A percentile compares a stretch with the other conserved stretches of the same genome.
These are phyloP conservation scores for Dryas alaskensis DNA, from an alignment of 306 rosid species.

Conservation along the genomic window DNA sequence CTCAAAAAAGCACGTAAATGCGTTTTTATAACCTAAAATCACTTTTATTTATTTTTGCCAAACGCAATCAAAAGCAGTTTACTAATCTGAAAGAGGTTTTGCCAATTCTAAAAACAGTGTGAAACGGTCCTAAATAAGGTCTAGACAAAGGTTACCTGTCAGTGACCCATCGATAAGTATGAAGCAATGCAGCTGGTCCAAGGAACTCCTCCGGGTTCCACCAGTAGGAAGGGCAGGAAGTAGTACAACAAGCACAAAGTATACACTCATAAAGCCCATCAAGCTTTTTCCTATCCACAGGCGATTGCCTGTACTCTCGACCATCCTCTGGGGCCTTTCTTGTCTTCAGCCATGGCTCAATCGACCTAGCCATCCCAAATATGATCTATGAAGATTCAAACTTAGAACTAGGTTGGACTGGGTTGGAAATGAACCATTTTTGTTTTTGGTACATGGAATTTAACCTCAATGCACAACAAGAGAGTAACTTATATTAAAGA, in stretches of 20 bases:
- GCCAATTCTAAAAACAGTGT: too few species aligned
- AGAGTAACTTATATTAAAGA: too few species aligned
- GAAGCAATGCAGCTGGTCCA: slow-evolving; percentile 41
- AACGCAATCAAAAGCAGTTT: too few species aligned
- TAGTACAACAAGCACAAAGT: slow-evolving; percentile 44
- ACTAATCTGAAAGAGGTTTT: too few species aligned
- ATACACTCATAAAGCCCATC: slow-evolving; percentile 46
- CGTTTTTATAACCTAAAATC: too few species aligned
- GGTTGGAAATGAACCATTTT: too few species aligned
- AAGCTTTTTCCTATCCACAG: slow-evolving; percentile 33
- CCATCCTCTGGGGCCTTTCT: slow-evolving; percentile 27
- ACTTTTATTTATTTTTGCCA: too few species aligned
- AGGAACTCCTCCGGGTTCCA: slow-evolving; percentile 46
- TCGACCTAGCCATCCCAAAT: slow-evolving; percentile 11
- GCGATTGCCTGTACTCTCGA: slow-evolving; percentile 35
- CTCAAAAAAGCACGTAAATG: too few species aligned
- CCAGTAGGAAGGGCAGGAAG: slow-evolving; percentile 49
- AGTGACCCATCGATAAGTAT: slow-evolving; percentile 36
- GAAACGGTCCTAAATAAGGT: not conserved
- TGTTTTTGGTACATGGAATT: too few species aligned
- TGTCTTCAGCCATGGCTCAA: slow-evolving; percentile 48
- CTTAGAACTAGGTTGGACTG: too few species aligned
- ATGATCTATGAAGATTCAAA: too few species aligned
- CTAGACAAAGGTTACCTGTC: slow-evolving; percentile 19
- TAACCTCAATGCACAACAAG: too few species aligned